phyloP scores from a whole-genome alignment of 805 yeast genomes.

The Ogataea corticis region DNA sequence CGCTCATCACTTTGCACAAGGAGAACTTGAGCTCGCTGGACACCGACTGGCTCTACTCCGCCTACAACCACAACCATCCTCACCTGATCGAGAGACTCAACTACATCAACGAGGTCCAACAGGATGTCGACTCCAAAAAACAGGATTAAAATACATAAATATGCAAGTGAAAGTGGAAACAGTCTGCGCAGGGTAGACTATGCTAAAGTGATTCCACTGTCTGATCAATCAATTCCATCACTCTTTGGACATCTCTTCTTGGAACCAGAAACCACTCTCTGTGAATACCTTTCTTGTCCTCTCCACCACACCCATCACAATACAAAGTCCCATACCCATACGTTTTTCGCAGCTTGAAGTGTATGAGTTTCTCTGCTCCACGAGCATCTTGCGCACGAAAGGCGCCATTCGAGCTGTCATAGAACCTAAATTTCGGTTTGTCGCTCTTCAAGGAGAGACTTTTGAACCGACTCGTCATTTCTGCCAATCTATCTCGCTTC shows the following conservation, averaged over 20 bases:
- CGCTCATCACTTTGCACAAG: conserved; percentile 73
- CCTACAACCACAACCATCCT: conserved; percentile 91
- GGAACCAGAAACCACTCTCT: conserved; percentile 61
- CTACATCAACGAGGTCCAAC: conserved; percentile 54
- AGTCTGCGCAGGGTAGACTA: too few species aligned
- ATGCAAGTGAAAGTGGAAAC: neutral
- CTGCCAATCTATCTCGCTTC: conserved; percentile 17
- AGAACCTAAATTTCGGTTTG: conserved; percentile 17
- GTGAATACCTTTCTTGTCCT: conserved; percentile 34
- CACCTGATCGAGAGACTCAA: conserved; percentile 83
- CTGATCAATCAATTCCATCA: conserved; percentile 38
- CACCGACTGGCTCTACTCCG: conserved; percentile 86
- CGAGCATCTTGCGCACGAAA: conserved; percentile 35
- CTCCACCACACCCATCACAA: conserved; percentile 45
- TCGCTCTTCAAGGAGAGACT: conserved; percentile 4
- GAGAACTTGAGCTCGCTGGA: conserved; percentile 85
- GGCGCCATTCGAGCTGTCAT: conserved; percentile 35
- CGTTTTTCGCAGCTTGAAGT: conserved; percentile 34
- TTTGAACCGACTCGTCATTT: conserved; percentile 14
- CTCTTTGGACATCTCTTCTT: conserved; percentile 35
- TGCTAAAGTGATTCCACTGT: conserved; percentile 5
- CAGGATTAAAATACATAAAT: conserved; percentile 14
- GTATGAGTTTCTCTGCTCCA: conserved; percentile 44
- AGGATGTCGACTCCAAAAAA: conserved; percentile 19
- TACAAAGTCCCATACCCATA: conserved; percentile 51